Evolutionary conservation across 2,329 filamentous ascomycete genomes (phyloP).

Genomic region (Penicillium digitatum): DNA sequence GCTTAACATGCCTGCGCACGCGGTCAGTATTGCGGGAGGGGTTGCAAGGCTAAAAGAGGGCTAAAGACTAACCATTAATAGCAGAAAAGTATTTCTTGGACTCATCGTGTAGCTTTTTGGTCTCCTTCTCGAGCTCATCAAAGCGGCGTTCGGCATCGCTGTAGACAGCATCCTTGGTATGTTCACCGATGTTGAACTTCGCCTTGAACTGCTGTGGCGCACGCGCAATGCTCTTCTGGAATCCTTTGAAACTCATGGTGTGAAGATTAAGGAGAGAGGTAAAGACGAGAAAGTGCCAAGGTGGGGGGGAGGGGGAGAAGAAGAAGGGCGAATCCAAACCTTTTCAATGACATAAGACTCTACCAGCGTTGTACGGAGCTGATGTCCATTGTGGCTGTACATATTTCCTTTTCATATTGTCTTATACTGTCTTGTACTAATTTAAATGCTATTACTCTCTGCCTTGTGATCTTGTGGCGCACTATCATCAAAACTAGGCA

Average conservation of each 20-base stretch:
- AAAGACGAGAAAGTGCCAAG: constrained; percentile 13
- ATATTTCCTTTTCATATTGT: background rate
- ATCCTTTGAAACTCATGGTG: constrained; percentile 93
- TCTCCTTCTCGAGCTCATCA: constrained; percentile 88
- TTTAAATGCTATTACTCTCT: background rate
- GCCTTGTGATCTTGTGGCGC: constrained; percentile 10
- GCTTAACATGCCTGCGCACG: constrained; percentile 69
- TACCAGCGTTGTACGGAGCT: background rate
- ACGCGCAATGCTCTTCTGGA: constrained; percentile 82
- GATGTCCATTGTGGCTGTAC: constrained; percentile 11
- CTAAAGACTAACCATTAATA: constrained; percentile 66
- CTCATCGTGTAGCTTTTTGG: constrained; percentile 94
- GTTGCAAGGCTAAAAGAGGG: background rate
- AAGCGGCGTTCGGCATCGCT: constrained; percentile 92
- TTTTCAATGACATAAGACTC: constrained; percentile 26
- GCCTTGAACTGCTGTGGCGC: constrained; percentile 89
- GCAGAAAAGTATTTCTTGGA: constrained; percentile 96
- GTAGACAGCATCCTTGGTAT: constrained; percentile 93
- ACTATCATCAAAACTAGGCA: constrained; percentile 5
- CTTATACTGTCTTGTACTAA: no score
- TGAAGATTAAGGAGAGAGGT: constrained; percentile 5
- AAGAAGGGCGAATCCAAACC: constrained; percentile 11
- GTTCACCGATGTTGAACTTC: constrained; percentile 91
- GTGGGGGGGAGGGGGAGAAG: background rate
- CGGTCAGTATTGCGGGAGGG: constrained; percentile 1